Conservation (phyloP, 192 early-diverging fungal species). For the Umbelopsis isabellina region DNA sequence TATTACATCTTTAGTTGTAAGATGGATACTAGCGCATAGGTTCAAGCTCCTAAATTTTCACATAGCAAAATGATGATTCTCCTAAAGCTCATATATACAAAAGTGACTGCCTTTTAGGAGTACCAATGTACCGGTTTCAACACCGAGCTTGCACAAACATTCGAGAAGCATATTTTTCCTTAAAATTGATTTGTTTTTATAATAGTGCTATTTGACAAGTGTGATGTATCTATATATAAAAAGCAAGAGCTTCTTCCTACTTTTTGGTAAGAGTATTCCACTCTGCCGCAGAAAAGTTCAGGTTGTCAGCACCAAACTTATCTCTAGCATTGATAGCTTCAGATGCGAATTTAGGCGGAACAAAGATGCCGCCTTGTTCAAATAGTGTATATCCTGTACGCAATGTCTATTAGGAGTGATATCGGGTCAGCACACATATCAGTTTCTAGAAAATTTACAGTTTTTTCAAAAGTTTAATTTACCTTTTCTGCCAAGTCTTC, state of each 20-base stretch:
- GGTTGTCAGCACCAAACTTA: slow-evolving; percentile 35
- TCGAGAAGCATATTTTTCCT: too few relatives aligned
- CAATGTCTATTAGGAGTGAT: slow-evolving; percentile 9
- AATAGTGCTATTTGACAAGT: too few relatives aligned
- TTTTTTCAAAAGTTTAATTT: background rate
- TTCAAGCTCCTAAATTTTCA: too few relatives aligned
- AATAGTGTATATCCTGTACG: slow-evolving; percentile 31
- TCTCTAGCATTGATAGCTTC: slow-evolving; percentile 20
- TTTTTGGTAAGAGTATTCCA: slow-evolving; percentile 25
- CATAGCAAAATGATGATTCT: too few relatives aligned
- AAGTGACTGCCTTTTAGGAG: too few relatives aligned
- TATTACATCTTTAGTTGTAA: too few relatives aligned
- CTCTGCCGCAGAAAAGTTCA: slow-evolving; percentile 27
- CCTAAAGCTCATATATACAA: too few relatives aligned
- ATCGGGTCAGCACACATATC: background rate
- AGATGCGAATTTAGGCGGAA: slow-evolving; percentile 22
- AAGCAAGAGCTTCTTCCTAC: background rate
- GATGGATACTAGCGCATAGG: too few relatives aligned
- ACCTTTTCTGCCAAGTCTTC: slow-evolving; percentile 55
- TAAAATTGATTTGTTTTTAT: too few relatives aligned
- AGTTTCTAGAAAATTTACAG: background rate
- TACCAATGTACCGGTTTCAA: too few relatives aligned
- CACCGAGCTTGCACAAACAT: too few relatives aligned
- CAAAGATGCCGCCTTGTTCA: background rate
- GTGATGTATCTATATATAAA: background rate